These are phyloP conservation scores for Funneliformis mosseae DNA, from an alignment of 192 early-diverging fungal genomes.

Conservation along the genomic window DNA sequence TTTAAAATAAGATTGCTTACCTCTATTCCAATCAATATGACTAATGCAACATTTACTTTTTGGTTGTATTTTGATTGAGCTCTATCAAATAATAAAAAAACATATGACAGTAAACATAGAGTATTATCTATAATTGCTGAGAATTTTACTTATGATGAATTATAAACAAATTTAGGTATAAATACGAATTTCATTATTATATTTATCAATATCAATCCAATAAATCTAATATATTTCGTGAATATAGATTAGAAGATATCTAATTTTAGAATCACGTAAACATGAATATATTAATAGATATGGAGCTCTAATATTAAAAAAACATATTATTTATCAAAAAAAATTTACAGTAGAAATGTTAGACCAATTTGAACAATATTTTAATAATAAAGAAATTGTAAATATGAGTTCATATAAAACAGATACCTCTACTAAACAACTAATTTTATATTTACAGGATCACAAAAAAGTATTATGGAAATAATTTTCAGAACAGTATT, in stretches of 20 bases:
- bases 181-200: neutral
- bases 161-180: neutral
- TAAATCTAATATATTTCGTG: neutral
- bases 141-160: slow-evolving; percentile 1
- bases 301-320: neutral
- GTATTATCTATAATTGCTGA: slow-evolving; percentile 1
- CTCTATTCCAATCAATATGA: neutral
- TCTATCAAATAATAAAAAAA: neutral
- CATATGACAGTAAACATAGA: neutral
- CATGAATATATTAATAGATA: neutral
- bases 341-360: neutral
- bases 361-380: neutral
- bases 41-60: neutral
- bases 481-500: too few species aligned
- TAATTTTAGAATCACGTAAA: neutral
- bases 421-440: neutral
- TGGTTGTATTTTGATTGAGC: neutral
- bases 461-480: too few species aligned
- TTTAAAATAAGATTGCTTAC: neutral
- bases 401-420: slow-evolving; percentile 10
- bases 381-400: neutral
- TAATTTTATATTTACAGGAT: neutral
- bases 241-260: neutral
- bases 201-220: neutral
- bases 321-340: neutral